Evolutionary conservation across 257 asterid genomes (phyloP).

Genomic region (Fraxinus americana): DNA sequence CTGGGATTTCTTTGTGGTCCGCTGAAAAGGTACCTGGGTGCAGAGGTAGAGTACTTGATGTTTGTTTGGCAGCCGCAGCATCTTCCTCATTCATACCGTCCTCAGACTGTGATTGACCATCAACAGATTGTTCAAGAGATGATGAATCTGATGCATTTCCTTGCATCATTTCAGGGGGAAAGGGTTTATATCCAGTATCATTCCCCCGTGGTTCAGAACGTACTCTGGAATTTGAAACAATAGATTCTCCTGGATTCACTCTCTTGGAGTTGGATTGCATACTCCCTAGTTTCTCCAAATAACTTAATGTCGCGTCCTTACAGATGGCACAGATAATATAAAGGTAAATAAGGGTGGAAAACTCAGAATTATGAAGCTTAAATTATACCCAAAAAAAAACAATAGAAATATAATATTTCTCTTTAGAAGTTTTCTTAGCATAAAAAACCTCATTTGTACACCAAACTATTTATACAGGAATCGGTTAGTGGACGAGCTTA

Average conservation of each 20-base stretch:
- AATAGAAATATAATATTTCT: too few species aligned
- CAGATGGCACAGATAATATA: constrained; percentile 19
- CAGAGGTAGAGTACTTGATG: constrained; percentile 41
- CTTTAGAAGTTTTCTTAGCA: background rate
- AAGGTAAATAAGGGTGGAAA: constrained; percentile 14
- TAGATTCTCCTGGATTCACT: constrained; percentile 45
- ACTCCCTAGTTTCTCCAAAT: constrained; percentile 31
- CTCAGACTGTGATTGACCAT: constrained; percentile 71
- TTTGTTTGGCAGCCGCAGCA: constrained; percentile 50
- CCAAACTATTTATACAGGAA: constrained; percentile 8
- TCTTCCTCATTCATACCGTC: constrained; percentile 61
- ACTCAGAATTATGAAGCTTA: background rate
- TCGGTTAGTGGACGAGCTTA: background rate
- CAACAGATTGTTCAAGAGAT: constrained; percentile 67
- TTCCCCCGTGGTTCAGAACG: constrained; percentile 64
- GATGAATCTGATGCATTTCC: constrained; percentile 74
- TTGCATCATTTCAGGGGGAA: constrained; percentile 45
- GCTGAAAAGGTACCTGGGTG: constrained; percentile 46
- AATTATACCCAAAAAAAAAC: background rate
- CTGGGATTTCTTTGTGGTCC: background rate
- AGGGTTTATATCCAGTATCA: constrained; percentile 42
- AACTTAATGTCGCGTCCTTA: constrained; percentile 27
- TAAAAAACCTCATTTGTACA: constrained; percentile 1
- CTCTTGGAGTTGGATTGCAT: constrained; percentile 66
- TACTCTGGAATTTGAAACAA: constrained; percentile 37